Evolutionary conservation across 345 rosid species (phyloP).

Genomic region (Eutrema japonicum): DNA sequence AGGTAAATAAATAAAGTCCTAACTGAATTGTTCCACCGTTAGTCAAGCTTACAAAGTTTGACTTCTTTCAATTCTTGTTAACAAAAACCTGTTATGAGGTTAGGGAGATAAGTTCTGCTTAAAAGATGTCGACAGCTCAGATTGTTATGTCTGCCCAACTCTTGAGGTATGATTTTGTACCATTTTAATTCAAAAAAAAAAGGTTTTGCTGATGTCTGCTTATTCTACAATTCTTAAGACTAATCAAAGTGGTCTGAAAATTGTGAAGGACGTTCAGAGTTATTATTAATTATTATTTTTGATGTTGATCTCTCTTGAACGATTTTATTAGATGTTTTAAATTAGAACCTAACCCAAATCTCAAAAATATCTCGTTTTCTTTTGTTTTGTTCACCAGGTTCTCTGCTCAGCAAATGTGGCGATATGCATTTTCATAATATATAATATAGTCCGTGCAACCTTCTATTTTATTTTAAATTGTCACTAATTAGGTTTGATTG

Average conservation of each 20-base stretch:
- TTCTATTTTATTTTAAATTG: background rate
- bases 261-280: background rate
- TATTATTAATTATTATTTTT: background rate
- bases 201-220: no score
- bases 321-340: slow-evolving; percentile 19
- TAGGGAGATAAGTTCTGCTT: no score
- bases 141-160: no score
- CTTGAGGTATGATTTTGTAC: no score
- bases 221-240: background rate
- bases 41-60: no score
- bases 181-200: no score
- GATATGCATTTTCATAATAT: slow-evolving; percentile 12
- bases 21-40: no score
- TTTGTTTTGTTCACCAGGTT: slow-evolving; percentile 23
- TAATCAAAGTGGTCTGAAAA: background rate
- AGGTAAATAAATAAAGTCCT: no score
- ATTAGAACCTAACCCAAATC: slow-evolving; percentile 17
- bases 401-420: slow-evolving; percentile 33
- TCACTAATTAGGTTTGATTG: background rate
- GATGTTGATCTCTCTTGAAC: slow-evolving; percentile 22
- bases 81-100: no score
- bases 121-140: no score
- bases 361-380: slow-evolving; percentile 9
- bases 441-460: slow-evolving; percentile 5
- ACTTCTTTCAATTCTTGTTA: no score